Conservation (phyloP, 768 basidiomycete species). For the Solioccasus polychromus region DNA sequence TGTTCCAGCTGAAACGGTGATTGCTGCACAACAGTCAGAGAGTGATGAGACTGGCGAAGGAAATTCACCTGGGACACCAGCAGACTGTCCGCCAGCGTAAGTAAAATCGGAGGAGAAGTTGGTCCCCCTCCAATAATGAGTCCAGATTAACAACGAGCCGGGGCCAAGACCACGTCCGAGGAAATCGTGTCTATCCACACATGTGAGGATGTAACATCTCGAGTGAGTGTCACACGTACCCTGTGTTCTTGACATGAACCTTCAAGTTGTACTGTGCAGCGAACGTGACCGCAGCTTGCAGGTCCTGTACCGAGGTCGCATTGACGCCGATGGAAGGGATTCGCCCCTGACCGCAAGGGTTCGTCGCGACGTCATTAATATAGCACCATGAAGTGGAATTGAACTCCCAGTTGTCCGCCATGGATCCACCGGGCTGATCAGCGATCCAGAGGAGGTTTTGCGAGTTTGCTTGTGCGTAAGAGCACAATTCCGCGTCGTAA, state of each 20-base stretch:
- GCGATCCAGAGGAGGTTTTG: background rate
- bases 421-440: background rate
- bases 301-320: background rate
- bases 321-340: background rate
- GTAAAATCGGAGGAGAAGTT: background rate
- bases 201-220: background rate
- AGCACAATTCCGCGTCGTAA: background rate
- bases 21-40: background rate
- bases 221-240: background rate
- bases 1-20: background rate
- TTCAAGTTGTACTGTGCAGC: conserved; percentile 1
- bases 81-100: background rate
- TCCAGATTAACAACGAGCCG: background rate
- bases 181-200: background rate
- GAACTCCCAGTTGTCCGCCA: background rate
- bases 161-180: background rate
- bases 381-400: background rate
- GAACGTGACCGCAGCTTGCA: background rate
- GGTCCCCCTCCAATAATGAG: background rate
- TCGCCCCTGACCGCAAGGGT: background rate
- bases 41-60: too few relatives aligned
- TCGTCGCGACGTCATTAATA: background rate
- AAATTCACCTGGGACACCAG: background rate
- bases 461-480: background rate
- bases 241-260: background rate